Conservation (phyloP, 495 filamentous ascomycete species). For the Annulohypoxylon bovei region DNA sequence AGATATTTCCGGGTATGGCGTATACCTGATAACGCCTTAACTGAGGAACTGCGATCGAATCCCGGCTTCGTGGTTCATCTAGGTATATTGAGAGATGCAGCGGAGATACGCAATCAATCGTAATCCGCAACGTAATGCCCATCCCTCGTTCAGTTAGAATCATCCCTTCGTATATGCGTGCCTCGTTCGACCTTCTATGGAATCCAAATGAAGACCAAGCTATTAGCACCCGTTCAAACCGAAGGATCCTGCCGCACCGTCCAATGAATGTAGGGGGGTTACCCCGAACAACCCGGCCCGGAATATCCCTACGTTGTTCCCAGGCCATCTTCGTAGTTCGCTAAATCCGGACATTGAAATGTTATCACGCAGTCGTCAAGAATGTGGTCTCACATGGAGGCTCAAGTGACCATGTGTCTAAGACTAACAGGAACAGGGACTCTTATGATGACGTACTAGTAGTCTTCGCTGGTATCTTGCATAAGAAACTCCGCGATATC, state of each 20-base stretch:
- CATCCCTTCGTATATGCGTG: neutral
- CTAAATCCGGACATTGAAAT: neutral
- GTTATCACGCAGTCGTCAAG: neutral
- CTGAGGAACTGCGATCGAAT: conserved; percentile 63
- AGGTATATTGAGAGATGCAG: conserved; percentile 60
- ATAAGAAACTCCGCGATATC: neutral
- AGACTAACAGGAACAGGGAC: neutral
- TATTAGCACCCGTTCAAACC: neutral
- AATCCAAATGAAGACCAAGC: neutral
- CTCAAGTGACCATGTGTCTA: neutral
- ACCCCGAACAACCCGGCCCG: too few relatives aligned
- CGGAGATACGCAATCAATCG: conserved; percentile 23
- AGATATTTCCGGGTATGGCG: conserved; percentile 77
- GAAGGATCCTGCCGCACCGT: neutral
- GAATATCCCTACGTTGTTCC: neutral
- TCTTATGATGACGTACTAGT: neutral
- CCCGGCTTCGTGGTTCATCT: conserved; percentile 75
- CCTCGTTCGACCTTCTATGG: conserved; percentile 4
- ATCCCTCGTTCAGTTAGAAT: neutral
- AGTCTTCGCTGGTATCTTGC: neutral
- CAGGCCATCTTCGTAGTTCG: neutral
- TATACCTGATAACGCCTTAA: conserved; percentile 68
- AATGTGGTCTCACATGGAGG: neutral
- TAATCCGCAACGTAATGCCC: conserved; percentile 21
- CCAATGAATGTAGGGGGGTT: neutral